Evolutionary conservation across 2,329 filamentous ascomycete genomes (phyloP).

Genomic region (Botrytis galanthina): DNA sequence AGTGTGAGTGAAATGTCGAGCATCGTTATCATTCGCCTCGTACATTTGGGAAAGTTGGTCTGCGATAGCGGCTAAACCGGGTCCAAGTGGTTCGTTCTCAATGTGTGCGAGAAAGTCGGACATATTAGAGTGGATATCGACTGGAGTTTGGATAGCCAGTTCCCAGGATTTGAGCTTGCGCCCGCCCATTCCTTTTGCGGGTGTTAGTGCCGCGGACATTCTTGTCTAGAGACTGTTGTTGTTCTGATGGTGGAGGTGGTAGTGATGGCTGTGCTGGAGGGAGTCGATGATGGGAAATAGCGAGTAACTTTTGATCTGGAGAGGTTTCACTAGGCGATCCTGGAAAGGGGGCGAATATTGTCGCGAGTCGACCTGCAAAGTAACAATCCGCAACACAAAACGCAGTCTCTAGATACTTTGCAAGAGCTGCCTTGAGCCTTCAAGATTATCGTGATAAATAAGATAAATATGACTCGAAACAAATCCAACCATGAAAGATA

Average conservation of each 20-base stretch:
- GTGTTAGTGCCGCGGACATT: not conserved
- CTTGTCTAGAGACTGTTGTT: not conserved
- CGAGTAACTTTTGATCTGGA: not conserved
- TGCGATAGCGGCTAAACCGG: not conserved
- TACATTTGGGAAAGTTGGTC: not conserved
- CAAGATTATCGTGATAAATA: not conserved
- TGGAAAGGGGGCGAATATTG: not conserved
- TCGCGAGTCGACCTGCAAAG: not conserved
- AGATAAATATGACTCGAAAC: not conserved
- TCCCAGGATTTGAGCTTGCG: conserved; percentile 7
- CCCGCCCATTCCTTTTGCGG: not conserved
- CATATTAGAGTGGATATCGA: not conserved
- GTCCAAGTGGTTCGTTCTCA: not conserved
- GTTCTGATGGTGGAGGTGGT: too few species aligned
- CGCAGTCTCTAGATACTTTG: not conserved
- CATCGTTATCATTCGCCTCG: not conserved
- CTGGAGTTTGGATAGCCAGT: not conserved
- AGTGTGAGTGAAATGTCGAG: not conserved
- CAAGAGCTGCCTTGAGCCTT: not conserved
- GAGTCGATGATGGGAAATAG: not conserved
- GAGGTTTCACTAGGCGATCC: not conserved
- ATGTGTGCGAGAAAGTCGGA: not conserved
- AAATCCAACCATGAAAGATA: not conserved
- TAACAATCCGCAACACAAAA: not conserved
- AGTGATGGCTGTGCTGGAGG: too few species aligned